Evolutionary conservation across 371 early-diverging fungal species (phyloP).

Genomic region (Fennellomyces sp.): DNA sequence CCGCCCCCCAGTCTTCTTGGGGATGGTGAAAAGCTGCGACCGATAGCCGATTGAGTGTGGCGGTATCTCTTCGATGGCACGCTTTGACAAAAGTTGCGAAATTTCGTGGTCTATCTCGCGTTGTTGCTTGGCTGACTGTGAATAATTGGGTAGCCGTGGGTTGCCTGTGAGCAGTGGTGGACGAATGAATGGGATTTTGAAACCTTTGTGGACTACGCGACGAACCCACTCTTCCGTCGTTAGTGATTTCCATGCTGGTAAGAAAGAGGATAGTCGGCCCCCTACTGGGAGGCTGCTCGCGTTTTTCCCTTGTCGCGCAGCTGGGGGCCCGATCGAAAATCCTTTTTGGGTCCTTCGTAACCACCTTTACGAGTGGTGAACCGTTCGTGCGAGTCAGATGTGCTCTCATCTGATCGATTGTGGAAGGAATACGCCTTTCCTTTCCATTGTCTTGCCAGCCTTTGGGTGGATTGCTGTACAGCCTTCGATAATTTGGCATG

Average conservation of each 20-base stretch:
- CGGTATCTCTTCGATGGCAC: slow-evolving; percentile 3
- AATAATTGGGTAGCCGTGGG: not conserved
- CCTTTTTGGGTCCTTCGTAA: not conserved
- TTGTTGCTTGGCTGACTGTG: not conserved
- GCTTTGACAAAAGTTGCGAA: not conserved
- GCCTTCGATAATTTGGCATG: not conserved
- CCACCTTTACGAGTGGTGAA: not conserved
- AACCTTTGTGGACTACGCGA: not conserved
- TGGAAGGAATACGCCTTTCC: not conserved
- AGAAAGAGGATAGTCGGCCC: not conserved
- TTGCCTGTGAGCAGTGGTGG: too few relatives aligned
- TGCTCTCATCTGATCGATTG: not conserved
- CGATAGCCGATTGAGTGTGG: slow-evolving; percentile 8
- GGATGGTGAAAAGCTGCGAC: slow-evolving; percentile 23
- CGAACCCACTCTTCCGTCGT: not conserved
- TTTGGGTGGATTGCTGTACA: not conserved
- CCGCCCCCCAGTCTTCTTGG: slow-evolving; percentile 22
- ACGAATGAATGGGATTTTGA: not conserved
- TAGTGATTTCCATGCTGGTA: not conserved
- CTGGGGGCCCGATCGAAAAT: not conserved
- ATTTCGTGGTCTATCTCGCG: not conserved
- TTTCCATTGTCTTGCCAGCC: not conserved
- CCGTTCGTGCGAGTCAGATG: not conserved
- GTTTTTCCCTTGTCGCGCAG: not conserved
- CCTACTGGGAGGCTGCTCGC: not conserved